Evolutionary conservation across 768 basidiomycete species (phyloP), one percentile per base, ranked within the genome.

Genomic region (Pholiota conissans): DNA sequence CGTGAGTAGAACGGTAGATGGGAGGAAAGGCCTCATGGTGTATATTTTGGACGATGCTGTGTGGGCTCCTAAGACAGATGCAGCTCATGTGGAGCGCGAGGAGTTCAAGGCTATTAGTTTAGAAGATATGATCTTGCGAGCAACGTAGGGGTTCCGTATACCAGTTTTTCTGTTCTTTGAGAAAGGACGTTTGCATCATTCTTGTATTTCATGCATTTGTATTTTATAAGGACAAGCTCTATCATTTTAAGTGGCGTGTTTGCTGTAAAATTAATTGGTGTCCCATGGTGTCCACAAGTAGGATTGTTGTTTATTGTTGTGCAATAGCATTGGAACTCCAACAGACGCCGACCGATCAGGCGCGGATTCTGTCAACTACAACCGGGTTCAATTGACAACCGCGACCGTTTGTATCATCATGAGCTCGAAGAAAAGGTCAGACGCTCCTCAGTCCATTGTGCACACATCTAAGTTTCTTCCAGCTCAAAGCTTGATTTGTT

Each of bases 1-100:
- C 49, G 86, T 98, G 11, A 91, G 92, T 55, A 76, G 76, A 52
- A 86, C 80, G 20, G 84, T 84, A 13, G 92, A 93, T 69, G 95
- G 93, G 10, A 89, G 86, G 65, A 90, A 92, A 8, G 96, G 96
- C 0, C 67, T 98, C 40, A 76, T 93, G 63, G 87, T 97, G 22
- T 99, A 96, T 73, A 83, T 98, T 40, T 76, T 86, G 62, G 95
- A 97, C 65, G 95, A 97, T 73, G 95, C 95, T 0, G 92, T 98
- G 13, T 98, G 95, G 90, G 89, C 90, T 2, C 79, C 84, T 8
- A 78, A 77, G 46, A 70, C 75, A 40, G 69, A 69, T 30, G 77
- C 73, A 24, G 73, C 71, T 1, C 84, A 78, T 35, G 42, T 62
- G 53, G 83, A 86, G 22, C 76, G 74, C 29, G 85, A 86, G 16